Percentiles rank a stretch among this genome's conserved stretches.
phyloP scores from a whole-genome alignment of 1,284 basidiomycete genomes.

The Prillingera fragicola region DNA sequence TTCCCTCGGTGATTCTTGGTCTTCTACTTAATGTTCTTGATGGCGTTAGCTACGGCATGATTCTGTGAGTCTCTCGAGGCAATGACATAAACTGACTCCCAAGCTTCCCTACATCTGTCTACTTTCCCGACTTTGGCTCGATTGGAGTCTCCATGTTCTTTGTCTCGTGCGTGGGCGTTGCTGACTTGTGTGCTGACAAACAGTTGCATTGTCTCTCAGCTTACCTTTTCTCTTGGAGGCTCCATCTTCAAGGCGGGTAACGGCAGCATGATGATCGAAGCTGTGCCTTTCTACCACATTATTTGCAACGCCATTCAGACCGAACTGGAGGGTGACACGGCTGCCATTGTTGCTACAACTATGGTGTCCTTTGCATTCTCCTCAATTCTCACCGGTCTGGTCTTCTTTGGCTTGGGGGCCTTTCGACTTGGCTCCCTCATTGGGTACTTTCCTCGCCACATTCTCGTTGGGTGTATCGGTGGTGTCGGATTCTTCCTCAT shows the following conservation, averaged over 20 bases:
- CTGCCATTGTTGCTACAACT: conserved; percentile 80
- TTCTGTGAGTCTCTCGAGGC: conserved; percentile 59
- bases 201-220: conserved; percentile 69
- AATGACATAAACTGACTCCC: conserved; percentile 55
- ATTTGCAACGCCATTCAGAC: conserved; percentile 70
- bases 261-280: conserved; percentile 99
- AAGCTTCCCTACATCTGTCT: conserved; percentile 76
- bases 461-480: conserved; percentile 91
- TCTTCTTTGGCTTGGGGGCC: conserved; percentile 79
- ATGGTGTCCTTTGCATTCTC: conserved; percentile 84
- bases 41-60: conserved; percentile 62
- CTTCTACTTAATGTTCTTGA: conserved; percentile 86
- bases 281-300: conserved; percentile 95
- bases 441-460: conserved; percentile 95
- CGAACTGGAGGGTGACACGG: conserved; percentile 65
- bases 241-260: conserved; percentile 81
- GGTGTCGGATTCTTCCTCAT: conserved; percentile 92
- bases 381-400: conserved; percentile 85
- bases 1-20: conserved; percentile 83
- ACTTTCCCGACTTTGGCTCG: conserved; percentile 76
- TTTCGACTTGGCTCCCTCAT: conserved; percentile 78
- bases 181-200: conserved; percentile 12
- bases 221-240: conserved; percentile 79
- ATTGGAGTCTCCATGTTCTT: conserved; percentile 96
- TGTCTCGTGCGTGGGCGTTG: conserved; percentile 65